phyloP scores from a whole-genome alignment of 768 basidiomycete genomes.

The Crucibulum laeve region DNA sequence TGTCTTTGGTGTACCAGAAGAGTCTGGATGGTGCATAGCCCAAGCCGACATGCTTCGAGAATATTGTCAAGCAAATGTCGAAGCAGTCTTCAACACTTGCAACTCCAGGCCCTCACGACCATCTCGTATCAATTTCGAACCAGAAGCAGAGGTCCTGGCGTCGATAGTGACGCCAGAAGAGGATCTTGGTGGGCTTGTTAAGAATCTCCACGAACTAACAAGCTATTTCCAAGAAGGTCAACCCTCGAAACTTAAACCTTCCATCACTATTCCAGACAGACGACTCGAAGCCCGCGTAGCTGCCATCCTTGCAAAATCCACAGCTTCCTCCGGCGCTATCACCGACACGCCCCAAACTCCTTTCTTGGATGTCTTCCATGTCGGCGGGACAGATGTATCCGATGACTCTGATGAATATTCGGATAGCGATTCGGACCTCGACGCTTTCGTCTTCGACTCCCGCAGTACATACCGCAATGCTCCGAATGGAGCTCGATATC shows the following conservation, averaged over 20 bases:
- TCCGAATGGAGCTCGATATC: constrained; percentile 40
- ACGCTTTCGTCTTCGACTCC: constrained; percentile 64
- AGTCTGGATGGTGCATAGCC: constrained; percentile 86
- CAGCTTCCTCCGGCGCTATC: constrained; percentile 41
- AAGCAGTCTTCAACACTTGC: constrained; percentile 84
- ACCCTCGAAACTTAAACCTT: constrained; percentile 21
- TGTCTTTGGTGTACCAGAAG: constrained; percentile 77
- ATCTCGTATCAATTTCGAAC: constrained; percentile 71
- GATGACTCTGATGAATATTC: constrained; percentile 49
- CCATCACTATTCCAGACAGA: constrained; percentile 45
- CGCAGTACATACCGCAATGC: constrained; percentile 38
- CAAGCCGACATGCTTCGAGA: constrained; percentile 57
- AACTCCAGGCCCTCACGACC: constrained; percentile 59
- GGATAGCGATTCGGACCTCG: constrained; percentile 45
- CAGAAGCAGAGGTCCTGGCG: constrained; percentile 47
- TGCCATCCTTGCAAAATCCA: constrained; percentile 81
- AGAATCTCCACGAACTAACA: constrained; percentile 72
- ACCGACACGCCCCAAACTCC: constrained; percentile 73
- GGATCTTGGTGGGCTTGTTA: constrained; percentile 74
- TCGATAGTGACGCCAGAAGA: constrained; percentile 45
- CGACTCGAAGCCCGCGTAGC: constrained; percentile 75
- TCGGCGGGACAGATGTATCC: constrained; percentile 39
- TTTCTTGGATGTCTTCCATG: constrained; percentile 71
- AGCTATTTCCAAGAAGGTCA: constrained; percentile 63
- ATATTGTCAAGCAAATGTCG: constrained; percentile 70